Percentiles rank a stretch among this genome's conserved stretches.
Conservation (phyloP, 352 stramenopile genomes). For the Phytophthora pisi region DNA sequence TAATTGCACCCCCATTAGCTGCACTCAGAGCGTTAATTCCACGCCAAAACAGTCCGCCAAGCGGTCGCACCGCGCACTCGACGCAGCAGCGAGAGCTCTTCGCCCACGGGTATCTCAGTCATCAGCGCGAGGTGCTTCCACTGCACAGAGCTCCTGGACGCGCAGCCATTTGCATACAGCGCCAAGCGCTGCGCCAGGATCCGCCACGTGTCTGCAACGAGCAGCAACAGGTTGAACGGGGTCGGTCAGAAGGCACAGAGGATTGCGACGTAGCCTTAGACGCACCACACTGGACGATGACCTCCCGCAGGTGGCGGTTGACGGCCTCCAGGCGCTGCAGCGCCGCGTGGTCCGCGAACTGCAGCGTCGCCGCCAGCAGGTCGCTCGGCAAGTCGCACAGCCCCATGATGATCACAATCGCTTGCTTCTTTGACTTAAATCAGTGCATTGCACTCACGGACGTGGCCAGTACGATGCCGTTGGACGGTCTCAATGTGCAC, state of each 20-base stretch:
- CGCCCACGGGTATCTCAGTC: conserved; percentile 17
- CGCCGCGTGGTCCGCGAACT: conserved; percentile 42
- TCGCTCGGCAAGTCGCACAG: conserved; percentile 48
- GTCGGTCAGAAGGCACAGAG: too few species aligned
- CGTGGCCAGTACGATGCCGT: not conserved
- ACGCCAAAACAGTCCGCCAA: not conserved
- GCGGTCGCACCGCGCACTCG: conserved; percentile 40
- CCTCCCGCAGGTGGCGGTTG: conserved; percentile 16
- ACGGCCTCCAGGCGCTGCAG: conserved; percentile 43
- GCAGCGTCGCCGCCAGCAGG: conserved; percentile 45
- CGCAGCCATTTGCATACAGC: conserved; percentile 5
- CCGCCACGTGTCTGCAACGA: conserved; percentile 41
- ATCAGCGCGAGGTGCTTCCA: conserved; percentile 50
- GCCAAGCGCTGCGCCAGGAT: conserved; percentile 22
- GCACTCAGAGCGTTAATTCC: not conserved
- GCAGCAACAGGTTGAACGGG: not conserved
- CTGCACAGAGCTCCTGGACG: conserved; percentile 2
- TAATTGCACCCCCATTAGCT: not conserved
- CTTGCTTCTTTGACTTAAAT: not conserved
- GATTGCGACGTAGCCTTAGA: not conserved
- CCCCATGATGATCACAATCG: conserved; percentile 6
- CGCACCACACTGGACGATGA: conserved; percentile 25
- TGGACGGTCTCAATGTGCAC: not conserved
- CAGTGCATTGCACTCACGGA: not conserved
- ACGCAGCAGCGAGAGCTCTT: conserved; percentile 39